phyloP scores from a whole-genome alignment of 1,284 basidiomycete genomes.

The Pseudozyma thailandica region DNA sequence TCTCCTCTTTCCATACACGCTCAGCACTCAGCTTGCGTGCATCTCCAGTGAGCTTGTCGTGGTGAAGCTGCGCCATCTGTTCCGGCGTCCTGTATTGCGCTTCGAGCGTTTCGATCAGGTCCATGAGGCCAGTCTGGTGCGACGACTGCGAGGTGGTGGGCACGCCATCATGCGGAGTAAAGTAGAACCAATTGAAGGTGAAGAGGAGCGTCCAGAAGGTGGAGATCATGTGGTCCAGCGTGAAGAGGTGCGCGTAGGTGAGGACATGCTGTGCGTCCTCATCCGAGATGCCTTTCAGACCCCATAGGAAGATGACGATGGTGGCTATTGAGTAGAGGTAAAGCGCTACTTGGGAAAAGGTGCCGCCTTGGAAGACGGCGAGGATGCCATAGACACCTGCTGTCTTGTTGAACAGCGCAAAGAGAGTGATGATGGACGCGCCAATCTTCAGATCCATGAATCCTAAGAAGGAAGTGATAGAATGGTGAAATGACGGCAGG shows the following conservation, averaged over 20 bases:
- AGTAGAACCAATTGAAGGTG: conserved; percentile 86
- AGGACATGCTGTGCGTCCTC: conserved; percentile 73
- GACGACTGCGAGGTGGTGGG: conserved; percentile 52
- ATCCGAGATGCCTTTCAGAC: conserved; percentile 82
- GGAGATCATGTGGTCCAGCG: conserved; percentile 90
- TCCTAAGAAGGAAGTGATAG: conserved; percentile 63
- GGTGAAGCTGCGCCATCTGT: conserved; percentile 58
- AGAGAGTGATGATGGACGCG: conserved; percentile 63
- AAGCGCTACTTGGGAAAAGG: conserved; percentile 80
- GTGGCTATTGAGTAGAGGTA: conserved; percentile 91
- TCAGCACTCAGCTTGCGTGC: conserved; percentile 51
- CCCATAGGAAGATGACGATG: conserved; percentile 86
- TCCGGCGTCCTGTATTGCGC: conserved; percentile 58
- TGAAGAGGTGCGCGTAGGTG: conserved; percentile 90
- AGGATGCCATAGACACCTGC: conserved; percentile 96
- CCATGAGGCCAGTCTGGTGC: conserved; percentile 65
- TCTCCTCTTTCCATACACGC: conserved; percentile 85
- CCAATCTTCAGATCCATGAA: conserved; percentile 67
- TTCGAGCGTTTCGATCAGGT: conserved; percentile 66
- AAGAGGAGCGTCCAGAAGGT: conserved; percentile 92
- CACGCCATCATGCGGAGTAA: conserved; percentile 83
- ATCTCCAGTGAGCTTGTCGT: conserved; percentile 69
- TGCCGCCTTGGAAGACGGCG: conserved; percentile 85
- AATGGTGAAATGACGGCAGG: conserved; percentile 51
- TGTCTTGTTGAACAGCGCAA: conserved; percentile 88